Conservation (phyloP, 2,329 filamentous ascomycete species). For the Stromatinia cepivora region DNA sequence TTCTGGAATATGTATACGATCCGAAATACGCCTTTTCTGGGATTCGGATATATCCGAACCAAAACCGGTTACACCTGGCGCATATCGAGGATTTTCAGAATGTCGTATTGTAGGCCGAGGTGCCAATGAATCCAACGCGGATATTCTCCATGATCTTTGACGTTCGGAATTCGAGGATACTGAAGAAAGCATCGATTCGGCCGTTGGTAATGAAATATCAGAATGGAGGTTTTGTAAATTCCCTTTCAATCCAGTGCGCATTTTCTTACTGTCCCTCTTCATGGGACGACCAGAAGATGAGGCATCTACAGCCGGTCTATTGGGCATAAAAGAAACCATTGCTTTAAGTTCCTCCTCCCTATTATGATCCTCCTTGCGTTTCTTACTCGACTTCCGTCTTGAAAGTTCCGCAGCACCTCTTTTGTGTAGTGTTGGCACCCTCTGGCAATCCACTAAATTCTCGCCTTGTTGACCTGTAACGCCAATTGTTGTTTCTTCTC, state of each 20-base stretch:
- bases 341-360: slow-evolving; percentile 87
- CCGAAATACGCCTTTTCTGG: slow-evolving; percentile 53
- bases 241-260: slow-evolving; percentile 55
- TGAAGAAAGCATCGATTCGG: slow-evolving; percentile 73
- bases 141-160: slow-evolving; percentile 72
- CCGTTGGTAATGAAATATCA: slow-evolving; percentile 72
- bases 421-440: slow-evolving; percentile 59
- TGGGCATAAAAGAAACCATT: slow-evolving; percentile 71
- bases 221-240: slow-evolving; percentile 57
- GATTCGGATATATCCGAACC: slow-evolving; percentile 47
- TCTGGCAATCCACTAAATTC: slow-evolving; percentile 44
- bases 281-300: slow-evolving; percentile 60
- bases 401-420: slow-evolving; percentile 59
- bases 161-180: slow-evolving; percentile 75
- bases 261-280: slow-evolving; percentile 65
- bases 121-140: slow-evolving; percentile 75
- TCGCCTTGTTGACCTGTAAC: slow-evolving; percentile 34
- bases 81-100: slow-evolving; percentile 63
- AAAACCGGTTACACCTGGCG: slow-evolving; percentile 47
- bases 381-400: slow-evolving; percentile 74
- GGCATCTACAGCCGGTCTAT: slow-evolving; percentile 59
- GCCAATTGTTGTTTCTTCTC: slow-evolving; percentile 28
- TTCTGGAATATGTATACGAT: slow-evolving; percentile 58
- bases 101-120: slow-evolving; percentile 83
- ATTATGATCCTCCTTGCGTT: slow-evolving; percentile 70